Evolutionary conservation across 2,329 filamentous ascomycete genomes (phyloP), one percentile per base, ranked within the genome.

Genomic region (Drechslerella dactyloides): DNA sequence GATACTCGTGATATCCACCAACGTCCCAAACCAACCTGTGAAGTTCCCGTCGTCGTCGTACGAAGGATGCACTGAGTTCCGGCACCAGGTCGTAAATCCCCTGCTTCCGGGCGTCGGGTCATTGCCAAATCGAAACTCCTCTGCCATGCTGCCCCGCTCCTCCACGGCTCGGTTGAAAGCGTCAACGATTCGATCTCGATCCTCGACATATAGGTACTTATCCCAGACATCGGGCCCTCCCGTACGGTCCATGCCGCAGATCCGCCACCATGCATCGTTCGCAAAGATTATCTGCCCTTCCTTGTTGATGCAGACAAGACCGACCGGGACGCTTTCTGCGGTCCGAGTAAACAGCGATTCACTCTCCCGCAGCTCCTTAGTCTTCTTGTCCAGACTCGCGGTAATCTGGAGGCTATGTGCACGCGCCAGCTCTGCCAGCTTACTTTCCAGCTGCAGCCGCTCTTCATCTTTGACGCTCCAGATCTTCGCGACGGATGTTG

Each of bases 301-400:
- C 0, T 85, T 83, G 76, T 91, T 85, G n/a, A 90, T 89, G 75
- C 93, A 93, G 78, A 93, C 93, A 81, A 96, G 89, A 19, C 65
- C 65, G 0, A 93, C 90, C 0, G 90, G 90, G 0, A 90, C 89
- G 74, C 91, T 90, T 77, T 93, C 90, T 2, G 90, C 90, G 89
- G 93, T 93, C 55, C 66, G 40, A 0, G 89, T 91, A 78, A 94
- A 94, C 66, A 89, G 88, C 24, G 89, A 88, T 78, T 94, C 90
- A 78, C 87, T 87, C 76, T 88, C 86, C 46, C 84, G 82, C 0
- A 85, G 85, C 76, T 88, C 85, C 75, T 85, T 83, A 0, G 86
- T 87, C 21, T 70, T 70, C 24, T 70, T 70, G 30, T 64, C 66
- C 10, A 70, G 40, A 3, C 27, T 70, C 27, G 55, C 46, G 17